phyloP scores from a whole-genome alignment of 2,329 filamentous ascomycete genomes.

The Zelopaecilomyces penicillatus region DNA sequence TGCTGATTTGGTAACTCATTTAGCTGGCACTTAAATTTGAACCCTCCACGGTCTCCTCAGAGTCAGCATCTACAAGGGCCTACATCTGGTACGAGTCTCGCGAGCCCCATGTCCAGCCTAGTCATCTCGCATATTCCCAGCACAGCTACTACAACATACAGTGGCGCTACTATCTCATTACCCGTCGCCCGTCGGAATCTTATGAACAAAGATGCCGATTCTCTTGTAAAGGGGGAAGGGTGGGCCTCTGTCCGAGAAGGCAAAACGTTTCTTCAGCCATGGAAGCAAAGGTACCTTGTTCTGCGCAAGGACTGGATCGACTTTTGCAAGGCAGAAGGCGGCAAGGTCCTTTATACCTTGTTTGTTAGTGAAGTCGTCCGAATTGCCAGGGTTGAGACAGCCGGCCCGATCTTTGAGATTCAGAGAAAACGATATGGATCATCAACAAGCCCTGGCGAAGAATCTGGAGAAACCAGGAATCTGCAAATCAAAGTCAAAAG shows the following conservation, averaged over 20 bases:
- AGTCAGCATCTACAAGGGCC: too few species aligned
- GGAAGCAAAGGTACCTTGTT: slow-evolving; percentile 86
- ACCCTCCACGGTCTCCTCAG: too few species aligned
- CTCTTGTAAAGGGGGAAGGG: slow-evolving; percentile 67
- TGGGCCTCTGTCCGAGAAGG: slow-evolving; percentile 83
- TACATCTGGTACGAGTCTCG: too few species aligned
- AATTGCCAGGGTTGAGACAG: slow-evolving; percentile 80
- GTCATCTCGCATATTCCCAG: slow-evolving; percentile 61
- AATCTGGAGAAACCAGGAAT: slow-evolving; percentile 70
- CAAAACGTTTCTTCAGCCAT: slow-evolving; percentile 68
- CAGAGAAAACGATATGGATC: slow-evolving; percentile 61
- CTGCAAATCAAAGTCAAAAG: slow-evolving; percentile 87
- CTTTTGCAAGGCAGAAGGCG: slow-evolving; percentile 82
- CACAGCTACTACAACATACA: slow-evolving; percentile 55
- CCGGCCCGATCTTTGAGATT: slow-evolving; percentile 90
- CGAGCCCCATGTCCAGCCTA: slow-evolving; percentile 42
- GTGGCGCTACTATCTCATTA: slow-evolving; percentile 61
- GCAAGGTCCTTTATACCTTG: slow-evolving; percentile 75
- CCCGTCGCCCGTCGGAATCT: slow-evolving; percentile 55
- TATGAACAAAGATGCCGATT: slow-evolving; percentile 52
- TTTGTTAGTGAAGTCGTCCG: slow-evolving; percentile 77
- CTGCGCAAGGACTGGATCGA: slow-evolving; percentile 85
- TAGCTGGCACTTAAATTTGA: too few species aligned
- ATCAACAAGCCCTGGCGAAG: slow-evolving; percentile 62
- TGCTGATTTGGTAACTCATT: too few species aligned